A percentile compares a stretch with the other conserved stretches of the same genome.
These are phyloP conservation scores for Podospora tetraspora DNA, from an alignment of 495 filamentous ascomycete species.

Conservation along the genomic window DNA sequence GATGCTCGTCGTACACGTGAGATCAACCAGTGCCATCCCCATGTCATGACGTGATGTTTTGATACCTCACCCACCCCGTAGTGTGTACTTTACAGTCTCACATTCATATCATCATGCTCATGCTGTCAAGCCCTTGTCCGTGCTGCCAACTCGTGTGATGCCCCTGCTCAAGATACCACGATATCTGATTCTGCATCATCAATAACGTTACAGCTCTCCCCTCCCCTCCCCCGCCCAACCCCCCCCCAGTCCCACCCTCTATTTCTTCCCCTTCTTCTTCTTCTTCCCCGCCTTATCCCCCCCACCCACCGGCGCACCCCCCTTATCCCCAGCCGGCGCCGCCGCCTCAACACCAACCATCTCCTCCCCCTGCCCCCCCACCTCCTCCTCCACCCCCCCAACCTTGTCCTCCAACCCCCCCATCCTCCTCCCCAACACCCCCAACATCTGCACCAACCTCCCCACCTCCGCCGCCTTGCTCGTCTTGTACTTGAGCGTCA, in stretches of 20 bases:
- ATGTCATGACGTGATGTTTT: not conserved
- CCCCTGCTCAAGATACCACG: not conserved
- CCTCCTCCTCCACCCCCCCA: conserved; percentile 36
- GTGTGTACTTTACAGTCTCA: not conserved
- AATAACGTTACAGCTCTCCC: too few relatives aligned
- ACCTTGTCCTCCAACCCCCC: conserved; percentile 57
- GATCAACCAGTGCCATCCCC: not conserved
- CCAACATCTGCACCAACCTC: conserved; percentile 68
- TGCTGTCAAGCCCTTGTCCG: too few relatives aligned
- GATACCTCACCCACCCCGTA: too few relatives aligned
- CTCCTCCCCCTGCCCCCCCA: conserved; percentile 36
- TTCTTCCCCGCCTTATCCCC: conserved; percentile 35
- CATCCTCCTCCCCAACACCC: conserved; percentile 61
- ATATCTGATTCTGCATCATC: not conserved
- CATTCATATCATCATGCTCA: not conserved
- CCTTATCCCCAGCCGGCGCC: conserved; percentile 34
- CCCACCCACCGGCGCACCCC: conserved; percentile 20
- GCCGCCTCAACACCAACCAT: conserved; percentile 15
- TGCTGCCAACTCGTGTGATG: not conserved
- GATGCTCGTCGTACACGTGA: not conserved
- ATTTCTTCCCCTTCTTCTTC: conserved; percentile 57
- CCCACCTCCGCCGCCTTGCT: conserved; percentile 87
- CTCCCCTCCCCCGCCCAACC: not conserved
- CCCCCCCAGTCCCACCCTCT: not conserved
- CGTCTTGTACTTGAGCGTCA: conserved; percentile 83